These are phyloP conservation scores for Epithemia pelagica DNA, from an alignment of 108 stramenopile genomes.

Conservation along the genomic window DNA sequence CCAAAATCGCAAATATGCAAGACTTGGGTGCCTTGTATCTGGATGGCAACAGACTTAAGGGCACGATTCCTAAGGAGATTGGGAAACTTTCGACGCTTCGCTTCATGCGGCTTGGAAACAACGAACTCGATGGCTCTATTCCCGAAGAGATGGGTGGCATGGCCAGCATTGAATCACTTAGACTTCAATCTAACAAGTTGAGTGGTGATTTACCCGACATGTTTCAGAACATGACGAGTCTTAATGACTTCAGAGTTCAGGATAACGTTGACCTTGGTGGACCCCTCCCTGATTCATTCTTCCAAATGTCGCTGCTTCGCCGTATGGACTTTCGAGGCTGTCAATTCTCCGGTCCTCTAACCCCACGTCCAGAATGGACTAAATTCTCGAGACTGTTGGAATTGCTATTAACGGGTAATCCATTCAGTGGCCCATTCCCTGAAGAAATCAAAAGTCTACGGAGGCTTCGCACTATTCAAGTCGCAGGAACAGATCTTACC, in stretches of 20 bases:
- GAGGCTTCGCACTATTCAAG: not conserved
- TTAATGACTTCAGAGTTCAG: slow-evolving; percentile 6
- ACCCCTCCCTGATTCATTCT: slow-evolving; percentile 1
- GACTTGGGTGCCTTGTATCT: not conserved
- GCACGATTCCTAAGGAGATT: not conserved
- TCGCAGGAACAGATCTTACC: not conserved
- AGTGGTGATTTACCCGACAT: slow-evolving; percentile 41
- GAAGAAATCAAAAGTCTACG: slow-evolving; percentile 18
- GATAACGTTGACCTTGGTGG: not conserved
- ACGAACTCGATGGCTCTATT: not conserved
- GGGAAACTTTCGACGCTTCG: not conserved
- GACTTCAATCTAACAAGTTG: slow-evolving; percentile 36
- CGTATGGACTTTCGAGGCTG: slow-evolving; percentile 9
- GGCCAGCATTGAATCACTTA: slow-evolving; percentile 33
- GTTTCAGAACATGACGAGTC: slow-evolving; percentile 17
- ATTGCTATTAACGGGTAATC: slow-evolving; percentile 21
- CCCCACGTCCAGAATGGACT: slow-evolving; percentile 10
- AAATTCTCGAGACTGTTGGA: not conserved
- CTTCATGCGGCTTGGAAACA: not conserved
- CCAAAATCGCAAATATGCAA: not conserved
- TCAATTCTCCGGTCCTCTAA: slow-evolving; percentile 16
- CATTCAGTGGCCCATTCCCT: slow-evolving; percentile 48
- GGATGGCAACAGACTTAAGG: slow-evolving; percentile 2
- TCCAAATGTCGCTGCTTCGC: not conserved
- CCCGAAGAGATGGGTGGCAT: not conserved